A percentile compares a stretch with the other conserved stretches of the same genome.
These are phyloP conservation scores for Parasarocladium wereldwijsianum DNA, from an alignment of 2,329 filamentous ascomycete species.

Conservation along the genomic window DNA sequence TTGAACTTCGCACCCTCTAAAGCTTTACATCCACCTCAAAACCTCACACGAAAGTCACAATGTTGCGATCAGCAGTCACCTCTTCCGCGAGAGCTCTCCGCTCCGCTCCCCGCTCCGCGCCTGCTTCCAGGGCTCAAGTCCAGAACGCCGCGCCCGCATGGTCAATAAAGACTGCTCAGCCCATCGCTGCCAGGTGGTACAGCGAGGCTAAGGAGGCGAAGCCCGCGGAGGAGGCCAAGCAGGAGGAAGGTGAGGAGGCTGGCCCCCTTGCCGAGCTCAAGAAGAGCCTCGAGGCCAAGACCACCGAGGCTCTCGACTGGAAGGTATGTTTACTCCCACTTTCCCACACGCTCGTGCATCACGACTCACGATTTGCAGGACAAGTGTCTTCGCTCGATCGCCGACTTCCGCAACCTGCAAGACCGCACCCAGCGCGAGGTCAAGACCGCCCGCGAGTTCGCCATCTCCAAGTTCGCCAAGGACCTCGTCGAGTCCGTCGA, in stretches of 20 bases:
- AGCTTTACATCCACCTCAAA: conserved; percentile 4
- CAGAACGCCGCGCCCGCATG: conserved; percentile 18
- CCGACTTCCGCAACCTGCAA: conserved; percentile 96
- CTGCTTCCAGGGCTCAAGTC: conserved; percentile 22
- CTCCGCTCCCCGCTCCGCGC: conserved; percentile 21
- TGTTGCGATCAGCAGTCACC: conserved; percentile 31
- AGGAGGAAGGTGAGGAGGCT: conserved; percentile 13
- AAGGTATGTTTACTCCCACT: conserved; percentile 46
- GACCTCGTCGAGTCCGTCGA: conserved; percentile 92
- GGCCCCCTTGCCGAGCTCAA: conserved; percentile 29
- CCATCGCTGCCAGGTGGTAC: conserved; percentile 28
- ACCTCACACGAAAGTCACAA: conserved; percentile 12
- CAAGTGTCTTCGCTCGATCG: conserved; percentile 83
- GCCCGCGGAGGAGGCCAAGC: conserved; percentile 14
- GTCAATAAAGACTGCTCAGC: conserved; percentile 21
- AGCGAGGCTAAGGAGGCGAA: conserved; percentile 28
- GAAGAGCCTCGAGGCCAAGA: conserved; percentile 37
- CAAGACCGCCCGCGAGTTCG: conserved; percentile 76
- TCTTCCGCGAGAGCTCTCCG: conserved; percentile 28
- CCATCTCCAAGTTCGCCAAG: conserved; percentile 88
- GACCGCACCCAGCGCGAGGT: conserved; percentile 86
- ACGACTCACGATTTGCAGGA: too few relatives aligned
- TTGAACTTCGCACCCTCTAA: too few relatives aligned
- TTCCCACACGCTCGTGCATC: too few relatives aligned
- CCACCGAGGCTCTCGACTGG: conserved; percentile 50